Base-by-base conservation (phyloP, 2,329 filamentous ascomycete genomes). In the Lojkania enalia region DNA sequence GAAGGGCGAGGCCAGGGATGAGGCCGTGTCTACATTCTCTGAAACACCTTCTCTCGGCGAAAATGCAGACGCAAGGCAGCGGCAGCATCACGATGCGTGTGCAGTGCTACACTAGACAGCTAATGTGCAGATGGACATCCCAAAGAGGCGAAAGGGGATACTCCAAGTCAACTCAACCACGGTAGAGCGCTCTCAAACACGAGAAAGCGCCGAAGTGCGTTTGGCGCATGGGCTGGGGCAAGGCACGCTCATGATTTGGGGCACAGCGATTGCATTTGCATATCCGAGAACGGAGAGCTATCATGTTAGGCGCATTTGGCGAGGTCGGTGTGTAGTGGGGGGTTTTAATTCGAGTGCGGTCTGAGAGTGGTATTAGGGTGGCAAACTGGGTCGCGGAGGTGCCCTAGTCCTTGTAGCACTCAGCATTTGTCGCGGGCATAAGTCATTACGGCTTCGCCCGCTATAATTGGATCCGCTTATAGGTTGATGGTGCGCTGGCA, bases 281-380 rank as follows among this genome's bases (percentile, higher is more conserved):
- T 44, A 20, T 30, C 25, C 15, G 9, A 27, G 13, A 16, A 43
- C 16, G 21, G 20, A n/a, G 40, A 27, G 33, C 38, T 39, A 27
- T 27, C 30, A 35, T 51, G 43, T 35, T 48, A 44, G 49, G 50
- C 54, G 46, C 46, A 47, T 48, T 44, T 46, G 23, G 47, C 42
- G 35, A 39, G 60, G 59, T 64, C 63, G 63, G 61, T 64, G 63
- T 64, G 58, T 51, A 20, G 20, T 19, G n/a, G n/a, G n/a, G n/a
- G n/a, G n/a, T n/a, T n/a, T n/a, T n/a, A n/a, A 9, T 21, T 16
- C n/a, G n/a, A 46, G 41, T 52, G 46, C 46, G 38, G 46, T 52
- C 45, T 33, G 43, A 52, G 52, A 53, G 48, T 58, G 39, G 49
- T 47, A 58, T 60, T 54, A 46, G 50, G 46, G 60, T 55, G 57